Evolutionary conservation across 495 filamentous ascomycete genomes (phyloP).

Genomic region (Symbiotaphrina buchneri): DNA sequence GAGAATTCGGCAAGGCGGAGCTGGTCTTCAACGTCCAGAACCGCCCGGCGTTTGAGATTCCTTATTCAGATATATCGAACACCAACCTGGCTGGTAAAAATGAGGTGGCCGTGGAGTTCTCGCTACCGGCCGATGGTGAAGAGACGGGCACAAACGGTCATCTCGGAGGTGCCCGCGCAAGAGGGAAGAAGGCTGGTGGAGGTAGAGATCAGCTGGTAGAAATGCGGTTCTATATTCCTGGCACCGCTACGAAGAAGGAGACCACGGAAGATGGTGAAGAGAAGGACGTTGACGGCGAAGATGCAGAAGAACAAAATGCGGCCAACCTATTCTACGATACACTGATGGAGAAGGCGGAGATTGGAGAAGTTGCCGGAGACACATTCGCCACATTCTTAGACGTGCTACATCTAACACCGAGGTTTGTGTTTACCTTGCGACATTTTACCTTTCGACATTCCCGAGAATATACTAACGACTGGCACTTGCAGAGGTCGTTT

Average conservation of each 20-base stretch:
- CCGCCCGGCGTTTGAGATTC: slow-evolving; percentile 89
- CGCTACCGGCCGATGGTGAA: slow-evolving; percentile 37
- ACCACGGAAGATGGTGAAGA: slow-evolving; percentile 34
- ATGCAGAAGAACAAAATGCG: slow-evolving; percentile 70
- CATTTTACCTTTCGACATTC: neutral
- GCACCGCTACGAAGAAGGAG: slow-evolving; percentile 68
- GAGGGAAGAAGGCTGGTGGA: slow-evolving; percentile 72
- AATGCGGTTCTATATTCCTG: slow-evolving; percentile 98
- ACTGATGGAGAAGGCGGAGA: slow-evolving; percentile 96
- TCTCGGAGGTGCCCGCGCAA: slow-evolving; percentile 53
- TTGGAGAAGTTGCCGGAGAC: slow-evolving; percentile 93
- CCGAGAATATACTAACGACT: slow-evolving; percentile 10
- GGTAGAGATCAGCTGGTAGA: slow-evolving; percentile 86
- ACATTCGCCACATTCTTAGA: slow-evolving; percentile 95
- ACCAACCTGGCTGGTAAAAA: slow-evolving; percentile 96
- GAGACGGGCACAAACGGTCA: slow-evolving; percentile 51
- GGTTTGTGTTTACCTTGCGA: slow-evolving; percentile 24
- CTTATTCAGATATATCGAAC: slow-evolving; percentile 93
- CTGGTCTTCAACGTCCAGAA: slow-evolving; percentile 93
- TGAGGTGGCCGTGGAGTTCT: slow-evolving; percentile 90
- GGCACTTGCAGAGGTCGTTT: slow-evolving; percentile 64
- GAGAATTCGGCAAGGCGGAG: slow-evolving; percentile 88
- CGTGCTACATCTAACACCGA: slow-evolving; percentile 89
- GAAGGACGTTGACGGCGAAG: slow-evolving; percentile 41
- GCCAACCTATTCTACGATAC: slow-evolving; percentile 93